phyloP scores from a whole-genome alignment of 352 stramenopile species.

The Phytophthora colocasiae region DNA sequence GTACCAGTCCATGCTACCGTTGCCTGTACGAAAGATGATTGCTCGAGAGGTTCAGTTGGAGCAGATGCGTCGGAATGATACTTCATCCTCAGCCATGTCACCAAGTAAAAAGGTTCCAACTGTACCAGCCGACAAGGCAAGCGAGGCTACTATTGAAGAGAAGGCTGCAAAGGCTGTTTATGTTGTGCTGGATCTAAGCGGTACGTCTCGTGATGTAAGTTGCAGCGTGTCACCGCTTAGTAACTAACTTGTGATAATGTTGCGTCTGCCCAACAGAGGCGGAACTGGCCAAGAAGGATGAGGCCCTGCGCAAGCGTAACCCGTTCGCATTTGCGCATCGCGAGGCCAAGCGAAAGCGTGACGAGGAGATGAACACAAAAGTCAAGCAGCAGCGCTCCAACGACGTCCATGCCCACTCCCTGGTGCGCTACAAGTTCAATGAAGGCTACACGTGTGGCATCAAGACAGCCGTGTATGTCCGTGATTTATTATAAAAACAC shows the following conservation, averaged over 20 bases:
- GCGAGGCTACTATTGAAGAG: conserved; percentile 32
- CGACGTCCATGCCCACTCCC: conserved; percentile 32
- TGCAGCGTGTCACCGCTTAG: neutral
- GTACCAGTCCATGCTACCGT: conserved; percentile 54
- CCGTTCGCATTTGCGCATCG: conserved; percentile 83
- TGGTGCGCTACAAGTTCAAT: conserved; percentile 91
- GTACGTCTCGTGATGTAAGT: conserved; percentile 36
- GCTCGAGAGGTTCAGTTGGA: conserved; percentile 82
- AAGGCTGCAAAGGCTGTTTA: conserved; percentile 47
- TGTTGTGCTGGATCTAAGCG: conserved; percentile 59
- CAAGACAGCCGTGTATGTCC: conserved; percentile 87
- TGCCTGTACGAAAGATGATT: conserved; percentile 80
- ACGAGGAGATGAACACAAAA: conserved; percentile 54
- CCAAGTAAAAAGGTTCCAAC: conserved; percentile 10
- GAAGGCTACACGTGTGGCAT: conserved; percentile 92
- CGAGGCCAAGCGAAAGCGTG: conserved; percentile 82
- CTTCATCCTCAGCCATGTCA: conserved; percentile 17
- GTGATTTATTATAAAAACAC: conserved; percentile 79
- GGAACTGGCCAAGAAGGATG: conserved; percentile 66
- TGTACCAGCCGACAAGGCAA: conserved; percentile 6
- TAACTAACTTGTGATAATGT: neutral
- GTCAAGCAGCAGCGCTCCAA: conserved; percentile 39
- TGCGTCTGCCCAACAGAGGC: conserved; percentile 42
- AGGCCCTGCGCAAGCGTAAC: conserved; percentile 73
- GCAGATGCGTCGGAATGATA: conserved; percentile 76